Evolutionary conservation across 1,139 yeast species (phyloP).

Genomic region (Kodamaea alishanica): DNA sequence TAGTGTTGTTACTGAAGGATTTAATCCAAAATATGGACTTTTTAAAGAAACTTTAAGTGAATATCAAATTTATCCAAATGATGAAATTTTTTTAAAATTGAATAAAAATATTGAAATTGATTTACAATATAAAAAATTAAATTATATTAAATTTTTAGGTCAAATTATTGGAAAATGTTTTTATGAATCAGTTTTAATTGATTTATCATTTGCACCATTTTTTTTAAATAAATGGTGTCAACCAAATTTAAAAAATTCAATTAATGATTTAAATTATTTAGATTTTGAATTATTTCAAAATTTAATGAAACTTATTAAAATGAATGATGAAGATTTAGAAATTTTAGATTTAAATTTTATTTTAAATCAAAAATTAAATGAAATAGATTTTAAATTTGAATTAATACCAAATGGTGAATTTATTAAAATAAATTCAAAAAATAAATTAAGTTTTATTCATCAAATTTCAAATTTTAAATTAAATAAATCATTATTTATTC

Average conservation of each 20-base stretch:
- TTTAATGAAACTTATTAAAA: slow-evolving; percentile 57
- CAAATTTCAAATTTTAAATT: slow-evolving; percentile 76
- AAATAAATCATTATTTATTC: slow-evolving; percentile 57
- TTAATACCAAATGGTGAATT: slow-evolving; percentile 57
- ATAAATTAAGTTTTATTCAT: slow-evolving; percentile 71
- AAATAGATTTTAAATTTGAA: slow-evolving; percentile 44
- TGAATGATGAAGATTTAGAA: slow-evolving; percentile 55
- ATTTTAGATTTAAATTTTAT: slow-evolving; percentile 65
- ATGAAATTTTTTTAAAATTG: slow-evolving; percentile 44
- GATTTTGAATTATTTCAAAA: slow-evolving; percentile 68
- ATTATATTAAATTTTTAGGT: slow-evolving; percentile 64
- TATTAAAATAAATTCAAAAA: slow-evolving; percentile 53
- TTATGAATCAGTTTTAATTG: slow-evolving; percentile 79
- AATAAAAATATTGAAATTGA: slow-evolving; percentile 23
- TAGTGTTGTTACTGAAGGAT: slow-evolving; percentile 66
- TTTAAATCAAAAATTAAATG: slow-evolving; percentile 44
- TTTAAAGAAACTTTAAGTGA: slow-evolving; percentile 46
- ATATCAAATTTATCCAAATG: slow-evolving; percentile 72
- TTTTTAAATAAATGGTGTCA: slow-evolving; percentile 71
- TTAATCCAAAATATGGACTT: slow-evolving; percentile 36
- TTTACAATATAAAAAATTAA: slow-evolving; percentile 31
- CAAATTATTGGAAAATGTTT: slow-evolving; percentile 83
- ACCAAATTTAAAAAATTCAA: slow-evolving; percentile 47
- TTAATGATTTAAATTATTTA: slow-evolving; percentile 72
- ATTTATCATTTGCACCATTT: slow-evolving; percentile 82